Evolutionary conservation across 192 early-diverging fungal species (phyloP), one percentile per base, ranked within the genome.

Genomic region (Coemansia sp.): DNA sequence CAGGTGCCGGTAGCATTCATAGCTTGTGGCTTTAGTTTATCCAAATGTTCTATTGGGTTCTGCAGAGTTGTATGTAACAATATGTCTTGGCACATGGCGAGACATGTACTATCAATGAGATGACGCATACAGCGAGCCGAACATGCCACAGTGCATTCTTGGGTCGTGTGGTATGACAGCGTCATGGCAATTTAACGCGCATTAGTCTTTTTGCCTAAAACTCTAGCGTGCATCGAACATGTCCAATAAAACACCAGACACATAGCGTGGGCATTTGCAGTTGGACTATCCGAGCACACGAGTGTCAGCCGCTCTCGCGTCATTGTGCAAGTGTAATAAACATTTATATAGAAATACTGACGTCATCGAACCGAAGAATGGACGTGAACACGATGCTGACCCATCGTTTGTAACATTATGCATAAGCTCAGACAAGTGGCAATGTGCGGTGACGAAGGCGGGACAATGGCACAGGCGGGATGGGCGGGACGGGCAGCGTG

Each of bases 401-500:
- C 9, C 39, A 15, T 15, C 11, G 11, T 41, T 15, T 10, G 11
- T n/a, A 45, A 45, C 41, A 45, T 41, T 15, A 45, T 45, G 41
- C 41, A 45, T 45, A 45, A 15, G 15, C 41, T 45, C 41, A 45
- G 15, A n/a, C 41, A 45, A 5, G 41, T 8, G 41, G 10, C 15
- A 43, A 43, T 49, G 47, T 17, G 15, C 47, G 47, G n/a, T 21
- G 47, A 49, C 47, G 47, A n/a, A 49, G 1, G 19, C 17, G 47
- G 47, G 19, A 5, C 1, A 48, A 48, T 14, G 12, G n/a, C 45
- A 17, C 45, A 12, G 67, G 67, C 32, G 67, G 73, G n/a, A 53
- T 29, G 12, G 73, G 73, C 22, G 73, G 70, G 15, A 45, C 19
- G 10, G 71, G 76, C 61, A 79, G 56, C 5, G 66, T 81, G 21